Evolutionary conservation across 768 basidiomycete genomes (phyloP).

Genomic region (Saitozyma sp.): DNA sequence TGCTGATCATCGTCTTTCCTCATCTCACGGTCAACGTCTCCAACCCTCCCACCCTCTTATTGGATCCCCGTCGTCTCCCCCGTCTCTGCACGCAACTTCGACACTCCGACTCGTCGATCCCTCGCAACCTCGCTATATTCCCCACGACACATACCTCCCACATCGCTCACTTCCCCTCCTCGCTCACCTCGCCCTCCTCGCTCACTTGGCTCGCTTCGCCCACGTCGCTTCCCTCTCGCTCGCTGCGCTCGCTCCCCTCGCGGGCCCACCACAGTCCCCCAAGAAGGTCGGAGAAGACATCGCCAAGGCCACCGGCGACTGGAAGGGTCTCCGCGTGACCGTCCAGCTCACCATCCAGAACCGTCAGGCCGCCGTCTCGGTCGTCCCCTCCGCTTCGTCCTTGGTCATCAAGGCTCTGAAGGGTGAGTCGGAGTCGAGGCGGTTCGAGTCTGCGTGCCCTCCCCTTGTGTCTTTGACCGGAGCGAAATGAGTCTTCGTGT

Average conservation of each 20-base stretch:
- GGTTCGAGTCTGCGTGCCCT: too few relatives aligned
- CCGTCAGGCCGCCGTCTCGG: constrained; percentile 94
- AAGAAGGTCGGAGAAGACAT: constrained; percentile 99
- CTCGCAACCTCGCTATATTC: too few relatives aligned
- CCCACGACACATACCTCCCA: too few relatives aligned
- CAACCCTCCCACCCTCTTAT: too few relatives aligned
- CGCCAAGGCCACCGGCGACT: constrained; percentile 94
- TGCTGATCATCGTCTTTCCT: too few relatives aligned
- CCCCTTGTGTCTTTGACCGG: too few relatives aligned
- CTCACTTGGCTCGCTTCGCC: too few relatives aligned
- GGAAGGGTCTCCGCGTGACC: constrained; percentile 99
- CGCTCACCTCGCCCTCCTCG: background rate
- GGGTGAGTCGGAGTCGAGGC: constrained; percentile 59
- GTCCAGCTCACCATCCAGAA: constrained; percentile 99
- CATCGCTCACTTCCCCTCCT: background rate
- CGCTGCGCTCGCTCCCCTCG: constrained; percentile 5
- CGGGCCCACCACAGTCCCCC: constrained; percentile 79
- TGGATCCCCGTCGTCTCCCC: too few relatives aligned
- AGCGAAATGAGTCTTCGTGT: too few relatives aligned
- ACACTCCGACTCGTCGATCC: too few relatives aligned
- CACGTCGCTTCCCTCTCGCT: background rate
- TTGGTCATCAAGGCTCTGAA: constrained; percentile 98
- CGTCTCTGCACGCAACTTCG: too few relatives aligned
- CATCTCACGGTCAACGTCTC: too few relatives aligned
- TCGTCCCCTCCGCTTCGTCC: constrained; percentile 95